phyloP scores from a whole-genome alignment of 2,329 filamentous ascomycete genomes.

The Trichoderma guizhouense region DNA sequence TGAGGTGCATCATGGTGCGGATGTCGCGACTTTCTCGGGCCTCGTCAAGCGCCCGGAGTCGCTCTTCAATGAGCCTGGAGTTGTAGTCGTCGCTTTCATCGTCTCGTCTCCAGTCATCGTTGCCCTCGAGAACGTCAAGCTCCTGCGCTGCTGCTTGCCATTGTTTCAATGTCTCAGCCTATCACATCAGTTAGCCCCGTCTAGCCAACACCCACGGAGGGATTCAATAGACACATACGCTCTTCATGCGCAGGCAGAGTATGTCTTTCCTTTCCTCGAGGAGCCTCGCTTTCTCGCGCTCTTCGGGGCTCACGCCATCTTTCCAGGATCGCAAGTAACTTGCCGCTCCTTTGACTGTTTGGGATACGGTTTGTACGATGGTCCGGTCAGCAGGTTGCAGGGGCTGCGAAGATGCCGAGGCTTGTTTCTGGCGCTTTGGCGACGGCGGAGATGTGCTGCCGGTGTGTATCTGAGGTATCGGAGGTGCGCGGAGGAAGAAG shows the following conservation, averaged over 20 bases:
- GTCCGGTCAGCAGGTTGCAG: not conserved
- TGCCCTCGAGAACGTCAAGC: conserved; percentile 75
- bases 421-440: conserved; percentile 24
- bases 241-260: conserved; percentile 61
- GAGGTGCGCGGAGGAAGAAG: conserved; percentile 27
- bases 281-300: conserved; percentile 45
- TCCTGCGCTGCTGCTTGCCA: conserved; percentile 75
- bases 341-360: conserved; percentile 39
- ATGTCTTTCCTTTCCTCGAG: conserved; percentile 60
- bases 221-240: conserved; percentile 44
- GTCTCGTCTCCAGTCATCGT: conserved; percentile 76
- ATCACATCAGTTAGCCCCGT: not conserved
- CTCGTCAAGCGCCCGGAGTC: conserved; percentile 70
- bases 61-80: conserved; percentile 61
- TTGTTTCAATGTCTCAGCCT: conserved; percentile 66
- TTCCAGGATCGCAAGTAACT: conserved; percentile 45
- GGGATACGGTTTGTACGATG: conserved; percentile 28
- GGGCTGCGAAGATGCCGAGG: not conserved
- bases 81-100: conserved; percentile 64
- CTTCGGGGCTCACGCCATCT: conserved; percentile 50
- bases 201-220: not conserved
- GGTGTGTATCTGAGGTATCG: conserved; percentile 23
- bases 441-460: conserved; percentile 24
- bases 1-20: conserved; percentile 71
- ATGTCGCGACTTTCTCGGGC: conserved; percentile 71